Evolutionary conservation across 371 early-diverging fungal species (phyloP).

Genomic region (Apophysomyces elegans): DNA sequence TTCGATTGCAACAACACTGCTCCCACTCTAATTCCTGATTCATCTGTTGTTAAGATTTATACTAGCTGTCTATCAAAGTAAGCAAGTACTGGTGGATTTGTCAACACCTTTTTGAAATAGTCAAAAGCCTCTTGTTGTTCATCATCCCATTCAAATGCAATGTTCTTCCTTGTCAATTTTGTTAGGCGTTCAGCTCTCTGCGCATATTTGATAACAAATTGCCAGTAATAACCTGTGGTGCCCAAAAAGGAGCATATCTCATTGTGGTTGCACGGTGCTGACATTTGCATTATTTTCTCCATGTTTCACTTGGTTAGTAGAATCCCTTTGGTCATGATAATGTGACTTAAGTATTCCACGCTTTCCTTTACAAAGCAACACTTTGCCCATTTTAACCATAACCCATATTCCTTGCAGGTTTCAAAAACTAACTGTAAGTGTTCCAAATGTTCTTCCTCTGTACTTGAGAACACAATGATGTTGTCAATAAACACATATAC

Average conservation of each 20-base stretch:
- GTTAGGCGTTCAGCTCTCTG: constrained; percentile 19
- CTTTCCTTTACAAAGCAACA: constrained; percentile 8
- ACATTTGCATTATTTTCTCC: constrained; percentile 10
- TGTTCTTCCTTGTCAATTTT: constrained; percentile 19
- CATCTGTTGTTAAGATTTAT: constrained; percentile 25
- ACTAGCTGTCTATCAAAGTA: constrained; percentile 14
- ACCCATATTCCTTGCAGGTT: constrained; percentile 22
- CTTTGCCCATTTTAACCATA: constrained; percentile 39
- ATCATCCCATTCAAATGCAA: constrained; percentile 14
- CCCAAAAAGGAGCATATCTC: constrained; percentile 36
- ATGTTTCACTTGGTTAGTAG: background rate
- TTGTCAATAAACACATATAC: constrained; percentile 52
- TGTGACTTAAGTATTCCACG: constrained; percentile 39
- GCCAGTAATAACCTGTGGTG: constrained; percentile 31
- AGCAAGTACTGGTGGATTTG: constrained; percentile 11
- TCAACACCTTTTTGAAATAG: constrained; percentile 7
- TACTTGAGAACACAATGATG: constrained; percentile 43
- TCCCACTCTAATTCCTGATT: constrained; percentile 27
- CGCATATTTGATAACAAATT: constrained; percentile 34
- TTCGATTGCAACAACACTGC: constrained; percentile 34
- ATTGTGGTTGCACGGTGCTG: constrained; percentile 14
- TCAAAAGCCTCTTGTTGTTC: constrained; percentile 25
- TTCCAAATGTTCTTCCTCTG: constrained; percentile 38
- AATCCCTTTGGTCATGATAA: constrained; percentile 32
- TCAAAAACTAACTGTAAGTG: constrained; percentile 42